Evolutionary conservation across 23 red algal species (phyloP), one percentile per base, ranked within the genome.

Genomic region (Chondrus crispus): DNA sequence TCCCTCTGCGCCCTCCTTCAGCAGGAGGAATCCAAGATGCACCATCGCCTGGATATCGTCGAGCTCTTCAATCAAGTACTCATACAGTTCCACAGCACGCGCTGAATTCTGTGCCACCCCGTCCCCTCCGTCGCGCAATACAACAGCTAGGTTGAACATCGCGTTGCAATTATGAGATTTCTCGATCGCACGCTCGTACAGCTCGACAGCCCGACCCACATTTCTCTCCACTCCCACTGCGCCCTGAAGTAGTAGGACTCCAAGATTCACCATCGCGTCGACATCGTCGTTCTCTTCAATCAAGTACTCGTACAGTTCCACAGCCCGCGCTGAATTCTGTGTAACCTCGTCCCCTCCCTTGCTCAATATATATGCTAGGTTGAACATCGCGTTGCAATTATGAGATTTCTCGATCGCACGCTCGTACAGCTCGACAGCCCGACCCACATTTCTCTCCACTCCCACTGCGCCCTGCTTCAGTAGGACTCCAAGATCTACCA

Each of bases 141-240:
- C 51, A 2, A 38, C 4, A 12, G 82, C 82, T 35, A 86, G 40
- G 51, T 86, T 66, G 46, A 55, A 86, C 82, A 86, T 86, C 41
- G 82, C 54, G 12, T 46, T 62, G 2, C 49, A 44, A 38, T 37
- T 70, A 44, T 86, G 58, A 9, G 58, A 55, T 46, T 72, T 62
- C 26, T 86, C 63, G 40, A 86, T 86, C 40, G 82, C 82, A 22
- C 82, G 82, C 37, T 72, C 63, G 40, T 86, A 86, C 51, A 86
- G 82, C n/a, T 86, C 60, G 19, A 48, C 37, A 1, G 82, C 58
- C 18, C 82, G 82, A 26, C 50, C 4, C 38, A 43, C 38, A 72
- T 86, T 62, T 16, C 58, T 9, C 33, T 68, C 18, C 3, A 86
- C 62, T 28, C 13, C 52, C 3, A 36, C 50, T 7, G 57, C 82